Evolutionary conservation across 257 asterid genomes (phyloP).

Genomic region (Cordia subcordata): DNA sequence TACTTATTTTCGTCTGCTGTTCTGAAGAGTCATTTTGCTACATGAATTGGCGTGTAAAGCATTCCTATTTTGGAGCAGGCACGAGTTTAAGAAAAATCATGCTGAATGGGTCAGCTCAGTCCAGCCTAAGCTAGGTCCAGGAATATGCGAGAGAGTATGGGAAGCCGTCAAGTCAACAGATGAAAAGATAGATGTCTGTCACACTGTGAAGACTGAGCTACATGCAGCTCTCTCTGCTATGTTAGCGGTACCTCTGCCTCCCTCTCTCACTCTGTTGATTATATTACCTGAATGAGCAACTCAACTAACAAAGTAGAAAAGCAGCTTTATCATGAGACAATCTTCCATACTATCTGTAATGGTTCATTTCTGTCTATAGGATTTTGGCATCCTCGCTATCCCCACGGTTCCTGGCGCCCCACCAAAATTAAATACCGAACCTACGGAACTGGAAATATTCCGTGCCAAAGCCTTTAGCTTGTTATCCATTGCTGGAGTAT

Average conservation of each 20-base stretch:
- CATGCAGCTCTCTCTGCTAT: conserved; percentile 55
- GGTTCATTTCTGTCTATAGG: conserved; percentile 28
- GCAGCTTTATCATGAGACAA: no score
- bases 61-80: conserved; percentile 30
- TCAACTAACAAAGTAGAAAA: no score
- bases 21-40: background rate
- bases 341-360: background rate
- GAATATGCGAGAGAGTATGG: conserved; percentile 69
- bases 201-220: conserved; percentile 49
- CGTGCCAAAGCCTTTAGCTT: conserved; percentile 87
- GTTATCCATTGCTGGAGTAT: conserved; percentile 81
- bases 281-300: background rate
- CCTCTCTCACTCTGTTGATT: background rate
- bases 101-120: conserved; percentile 74
- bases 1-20: background rate
- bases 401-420: conserved; percentile 94
- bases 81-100: conserved; percentile 81
- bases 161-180: conserved; percentile 57
- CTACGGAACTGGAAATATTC: conserved; percentile 50
- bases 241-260: conserved; percentile 44
- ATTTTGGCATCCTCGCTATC: conserved; percentile 62
- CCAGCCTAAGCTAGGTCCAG: conserved; percentile 74
- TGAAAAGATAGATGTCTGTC: conserved; percentile 46
- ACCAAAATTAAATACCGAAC: conserved; percentile 65
- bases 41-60: background rate